phyloP scores from a whole-genome alignment of 495 filamentous ascomycete genomes.

The Diplogelasinospora grovesii region DNA sequence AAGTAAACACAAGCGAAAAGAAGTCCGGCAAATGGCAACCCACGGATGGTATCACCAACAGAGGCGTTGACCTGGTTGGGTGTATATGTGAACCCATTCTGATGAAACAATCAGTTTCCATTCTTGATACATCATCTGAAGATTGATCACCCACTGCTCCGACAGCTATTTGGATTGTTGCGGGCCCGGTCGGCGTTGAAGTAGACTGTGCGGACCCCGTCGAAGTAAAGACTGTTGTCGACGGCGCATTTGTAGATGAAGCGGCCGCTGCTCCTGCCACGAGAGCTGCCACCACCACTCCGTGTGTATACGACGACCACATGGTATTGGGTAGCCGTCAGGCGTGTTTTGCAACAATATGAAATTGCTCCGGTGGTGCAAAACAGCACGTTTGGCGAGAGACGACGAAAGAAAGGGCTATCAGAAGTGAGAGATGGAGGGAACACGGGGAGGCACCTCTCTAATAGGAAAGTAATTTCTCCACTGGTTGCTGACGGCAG shows the following conservation, averaged over 20 bases:
- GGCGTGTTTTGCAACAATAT: too few species aligned
- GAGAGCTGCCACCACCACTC: constrained; percentile 8
- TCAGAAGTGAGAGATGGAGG: too few species aligned
- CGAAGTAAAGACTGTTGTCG: not conserved
- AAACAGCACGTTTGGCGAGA: too few species aligned
- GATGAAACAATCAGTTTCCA: constrained; percentile 4
- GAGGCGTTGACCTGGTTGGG: constrained; percentile 27
- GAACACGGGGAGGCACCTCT: too few species aligned
- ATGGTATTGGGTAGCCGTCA: too few species aligned
- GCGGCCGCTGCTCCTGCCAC: not conserved
- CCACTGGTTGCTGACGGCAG: too few species aligned
- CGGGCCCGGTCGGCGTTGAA: constrained; percentile 8
- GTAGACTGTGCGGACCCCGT: not conserved
- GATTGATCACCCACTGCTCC: constrained; percentile 21
- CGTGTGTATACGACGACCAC: constrained; percentile 1
- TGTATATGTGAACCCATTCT: constrained; percentile 28
- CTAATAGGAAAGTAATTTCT: too few species aligned
- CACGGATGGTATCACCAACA: constrained; percentile 36
- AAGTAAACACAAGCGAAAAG: not conserved
- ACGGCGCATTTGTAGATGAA: not conserved
- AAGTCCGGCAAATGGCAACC: not conserved
- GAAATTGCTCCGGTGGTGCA: too few species aligned
- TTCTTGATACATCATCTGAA: not conserved
- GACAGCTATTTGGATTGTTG: constrained; percentile 23
- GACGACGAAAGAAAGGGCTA: too few species aligned